phyloP scores from a whole-genome alignment of 2,329 filamentous ascomycete species.

The Diaporthe citrichinensis region DNA sequence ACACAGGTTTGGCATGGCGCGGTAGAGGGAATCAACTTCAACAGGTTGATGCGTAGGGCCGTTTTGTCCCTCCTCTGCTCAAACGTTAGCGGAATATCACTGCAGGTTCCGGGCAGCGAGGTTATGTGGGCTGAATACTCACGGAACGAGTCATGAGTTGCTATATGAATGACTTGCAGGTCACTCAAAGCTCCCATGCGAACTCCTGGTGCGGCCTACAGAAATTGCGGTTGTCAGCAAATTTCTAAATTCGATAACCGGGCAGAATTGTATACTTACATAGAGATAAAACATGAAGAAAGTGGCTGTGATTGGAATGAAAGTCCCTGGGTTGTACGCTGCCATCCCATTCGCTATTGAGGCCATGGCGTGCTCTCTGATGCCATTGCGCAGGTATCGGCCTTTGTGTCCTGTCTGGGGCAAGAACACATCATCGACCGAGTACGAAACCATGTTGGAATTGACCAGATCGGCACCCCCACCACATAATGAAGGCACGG shows the following conservation, averaged over 20 bases:
- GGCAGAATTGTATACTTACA: conserved; percentile 6
- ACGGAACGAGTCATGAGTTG: conserved; percentile 71
- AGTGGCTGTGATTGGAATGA: conserved; percentile 69
- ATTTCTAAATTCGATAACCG: fast-evolving
- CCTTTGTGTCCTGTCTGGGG: conserved; percentile 62
- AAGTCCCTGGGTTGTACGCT: conserved; percentile 67
- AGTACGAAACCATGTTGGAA: conserved; percentile 60
- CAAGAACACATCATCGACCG: conserved; percentile 56
- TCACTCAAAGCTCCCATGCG: conserved; percentile 72
- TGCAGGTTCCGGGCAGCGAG: neutral
- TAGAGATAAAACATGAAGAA: conserved; percentile 75
- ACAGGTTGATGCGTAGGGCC: conserved; percentile 76
- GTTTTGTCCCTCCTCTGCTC: conserved; percentile 67
- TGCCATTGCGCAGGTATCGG: conserved; percentile 70
- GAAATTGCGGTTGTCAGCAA: fast-evolving
- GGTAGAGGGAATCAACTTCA: conserved; percentile 68
- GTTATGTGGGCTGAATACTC: neutral
- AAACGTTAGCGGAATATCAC: neutral
- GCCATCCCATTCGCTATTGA: conserved; percentile 70
- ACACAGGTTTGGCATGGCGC: conserved; percentile 73
- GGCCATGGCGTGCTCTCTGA: conserved; percentile 73
- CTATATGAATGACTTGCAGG: conserved; percentile 70
- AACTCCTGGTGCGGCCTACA: conserved; percentile 67
- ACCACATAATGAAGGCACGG: conserved; percentile 40
- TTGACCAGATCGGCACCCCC: conserved; percentile 60